These are phyloP conservation scores for Lachnellula cervina DNA, from an alignment of 2,329 filamentous ascomycete genomes.

Conservation along the genomic window DNA sequence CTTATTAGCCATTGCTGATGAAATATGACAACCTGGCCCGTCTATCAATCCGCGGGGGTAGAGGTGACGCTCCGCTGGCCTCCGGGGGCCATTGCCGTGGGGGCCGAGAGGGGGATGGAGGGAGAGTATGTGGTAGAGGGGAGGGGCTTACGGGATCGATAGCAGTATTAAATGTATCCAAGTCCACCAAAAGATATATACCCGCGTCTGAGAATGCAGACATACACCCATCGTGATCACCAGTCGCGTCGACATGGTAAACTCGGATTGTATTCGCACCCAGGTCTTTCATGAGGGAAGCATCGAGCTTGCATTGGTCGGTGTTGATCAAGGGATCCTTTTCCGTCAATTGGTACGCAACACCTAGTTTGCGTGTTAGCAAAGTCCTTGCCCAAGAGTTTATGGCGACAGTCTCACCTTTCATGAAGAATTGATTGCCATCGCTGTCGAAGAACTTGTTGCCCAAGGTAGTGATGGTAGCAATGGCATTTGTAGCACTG, in stretches of 20 bases:
- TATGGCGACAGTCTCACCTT: slow-evolving; percentile 48
- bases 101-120: not conserved
- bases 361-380: slow-evolving; percentile 44
- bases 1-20: slow-evolving; percentile 6
- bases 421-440: slow-evolving; percentile 78
- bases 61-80: too few relatives aligned
- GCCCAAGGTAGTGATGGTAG: slow-evolving; percentile 54
- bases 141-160: slow-evolving; percentile 51
- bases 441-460: slow-evolving; percentile 82
- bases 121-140: not conserved
- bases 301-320: slow-evolving; percentile 72
- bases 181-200: slow-evolving; percentile 79
- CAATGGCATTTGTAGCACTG: slow-evolving; percentile 33
- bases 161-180: slow-evolving; percentile 70
- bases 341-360: slow-evolving; percentile 62
- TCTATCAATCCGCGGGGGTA: too few relatives aligned
- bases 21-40: too few relatives aligned
- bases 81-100: too few relatives aligned
- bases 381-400: not conserved
- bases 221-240: slow-evolving; percentile 77
- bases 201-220: slow-evolving; percentile 69
- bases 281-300: slow-evolving; percentile 70
- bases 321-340: slow-evolving; percentile 73
- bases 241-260: slow-evolving; percentile 74
- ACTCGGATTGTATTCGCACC: slow-evolving; percentile 82